phyloP scores from a whole-genome alignment of 805 yeast species.

The Jamesozyma gamospora region DNA sequence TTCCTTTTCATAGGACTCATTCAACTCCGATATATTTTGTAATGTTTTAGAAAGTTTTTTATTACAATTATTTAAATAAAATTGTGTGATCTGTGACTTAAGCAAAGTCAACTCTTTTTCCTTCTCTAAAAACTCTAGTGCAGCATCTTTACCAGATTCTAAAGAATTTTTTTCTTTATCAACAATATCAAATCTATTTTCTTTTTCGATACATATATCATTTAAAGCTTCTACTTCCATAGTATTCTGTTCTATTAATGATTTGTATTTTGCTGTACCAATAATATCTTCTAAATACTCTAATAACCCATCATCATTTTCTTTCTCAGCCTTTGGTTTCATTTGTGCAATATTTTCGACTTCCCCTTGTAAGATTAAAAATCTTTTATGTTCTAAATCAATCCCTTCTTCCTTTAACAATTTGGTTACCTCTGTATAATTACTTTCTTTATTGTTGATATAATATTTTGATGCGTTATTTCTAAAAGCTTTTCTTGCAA shows the following conservation, averaged over 20 bases:
- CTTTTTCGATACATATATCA: constrained; percentile 72
- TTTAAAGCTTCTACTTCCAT: constrained; percentile 61
- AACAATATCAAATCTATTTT: constrained; percentile 67
- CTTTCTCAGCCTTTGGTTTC: constrained; percentile 94
- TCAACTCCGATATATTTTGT: constrained; percentile 31
- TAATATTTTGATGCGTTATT: constrained; percentile 72
- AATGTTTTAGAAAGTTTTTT: constrained; percentile 33
- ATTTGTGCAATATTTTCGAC: constrained; percentile 97
- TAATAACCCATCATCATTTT: constrained; percentile 83
- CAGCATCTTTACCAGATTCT: constrained; percentile 57
- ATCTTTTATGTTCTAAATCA: constrained; percentile 90
- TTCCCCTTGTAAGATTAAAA: constrained; percentile 92
- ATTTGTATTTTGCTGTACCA: constrained; percentile 82
- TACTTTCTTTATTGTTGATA: constrained; percentile 59
- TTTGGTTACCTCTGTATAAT: constrained; percentile 68
- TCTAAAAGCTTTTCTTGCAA: constrained; percentile 69
- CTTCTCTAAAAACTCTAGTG: constrained; percentile 50
- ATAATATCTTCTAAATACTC: constrained; percentile 95
- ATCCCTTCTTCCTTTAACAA: constrained; percentile 73
- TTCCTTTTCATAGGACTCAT: constrained; percentile 37
- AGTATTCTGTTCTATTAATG: constrained; percentile 55
- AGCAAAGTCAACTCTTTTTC: constrained; percentile 53
- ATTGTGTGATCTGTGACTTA: constrained; percentile 49
- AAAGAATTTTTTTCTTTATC: constrained; percentile 60
- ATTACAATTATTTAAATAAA: constrained; percentile 33